Evolutionary conservation across 2,329 filamentous ascomycete genomes (phyloP).

Genomic region (Microsporum audouinii): DNA sequence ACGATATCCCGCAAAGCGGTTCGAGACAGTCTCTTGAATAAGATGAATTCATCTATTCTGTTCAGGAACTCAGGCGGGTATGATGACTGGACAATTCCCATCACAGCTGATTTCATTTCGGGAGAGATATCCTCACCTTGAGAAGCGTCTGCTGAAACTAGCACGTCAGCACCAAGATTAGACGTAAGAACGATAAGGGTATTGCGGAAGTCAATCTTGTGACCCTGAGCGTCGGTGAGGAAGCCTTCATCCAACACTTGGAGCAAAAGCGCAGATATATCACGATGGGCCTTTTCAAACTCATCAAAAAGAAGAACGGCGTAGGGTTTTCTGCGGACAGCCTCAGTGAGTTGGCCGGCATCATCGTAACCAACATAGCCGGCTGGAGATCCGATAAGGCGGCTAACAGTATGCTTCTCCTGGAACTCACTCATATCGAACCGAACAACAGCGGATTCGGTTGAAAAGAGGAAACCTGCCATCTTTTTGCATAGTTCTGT

Average conservation of each 20-base stretch:
- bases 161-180: conserved; percentile 84
- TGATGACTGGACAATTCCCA: conserved; percentile 66
- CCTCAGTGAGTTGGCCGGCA: conserved; percentile 89
- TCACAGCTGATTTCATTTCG: conserved; percentile 64
- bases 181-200: conserved; percentile 94
- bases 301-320: conserved; percentile 92
- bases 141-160: conserved; percentile 61
- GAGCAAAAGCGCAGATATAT: conserved; percentile 81
- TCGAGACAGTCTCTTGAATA: conserved; percentile 77
- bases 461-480: conserved; percentile 84
- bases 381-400: conserved; percentile 83
- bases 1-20: conserved; percentile 80
- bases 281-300: conserved; percentile 93
- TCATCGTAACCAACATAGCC: conserved; percentile 97
- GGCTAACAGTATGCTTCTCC: conserved; percentile 89
- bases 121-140: conserved; percentile 61
- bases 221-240: conserved; percentile 86
- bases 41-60: conserved; percentile 89
- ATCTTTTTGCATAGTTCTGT: conserved; percentile 96
- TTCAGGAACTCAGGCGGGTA: conserved; percentile 94
- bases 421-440: conserved; percentile 99
- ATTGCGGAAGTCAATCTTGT: conserved; percentile 93
- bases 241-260: conserved; percentile 96
- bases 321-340: conserved; percentile 87
- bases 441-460: conserved; percentile 75